Base-by-base conservation (phyloP, 2,329 filamentous ascomycete genomes). In the Aspergillus sp. region DNA sequence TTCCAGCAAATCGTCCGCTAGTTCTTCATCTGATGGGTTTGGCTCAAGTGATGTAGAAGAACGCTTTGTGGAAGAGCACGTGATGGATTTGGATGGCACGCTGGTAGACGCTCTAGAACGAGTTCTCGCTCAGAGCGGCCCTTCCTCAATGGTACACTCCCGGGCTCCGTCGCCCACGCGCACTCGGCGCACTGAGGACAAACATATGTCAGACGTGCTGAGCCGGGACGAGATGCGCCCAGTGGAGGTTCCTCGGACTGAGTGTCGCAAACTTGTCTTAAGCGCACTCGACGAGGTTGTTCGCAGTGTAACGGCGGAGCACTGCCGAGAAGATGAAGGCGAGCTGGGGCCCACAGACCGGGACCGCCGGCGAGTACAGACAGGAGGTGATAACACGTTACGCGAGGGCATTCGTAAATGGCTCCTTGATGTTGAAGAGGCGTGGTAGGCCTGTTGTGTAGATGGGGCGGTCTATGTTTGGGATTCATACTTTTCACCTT, bases 81-180 rank as follows among this genome's bases (percentile, higher is more conserved):
- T 87, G 51, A 83, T 84, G 80, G 83, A 85, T 63, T 79, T 85
- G 54, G 84, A 87, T 62, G 78, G 79, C n/a, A 84, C 79, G 2
- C 75, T 86, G 0, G 81, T 84, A 38, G 83, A 86, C 67, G 84
- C 83, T 7, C 76, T 86, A 21, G 84, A 86, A 67, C 81, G 82
- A 54, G 80, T 85, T 8, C 74, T 86, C 3, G 78, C 75, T 3
- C 78, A 76, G 42, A 80, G 77, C 51, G 76, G 73, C 5, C 72
- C 75, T 41, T 76, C 78, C 2, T 80, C 78, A 0, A 68, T 77
- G 38, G 72, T 70, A 15, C 76, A 76, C 50, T 78, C 79, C 10
- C 67, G 78, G 25, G 72, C 77, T 5, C 72, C 77, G 8, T 80
- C 79, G 3, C 76, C 77, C 15, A 73, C 71, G 17, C 75, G 77